These are phyloP conservation scores for Allomyces javanicus DNA, from an alignment of 192 early-diverging fungal genomes.

Conservation along the genomic window DNA sequence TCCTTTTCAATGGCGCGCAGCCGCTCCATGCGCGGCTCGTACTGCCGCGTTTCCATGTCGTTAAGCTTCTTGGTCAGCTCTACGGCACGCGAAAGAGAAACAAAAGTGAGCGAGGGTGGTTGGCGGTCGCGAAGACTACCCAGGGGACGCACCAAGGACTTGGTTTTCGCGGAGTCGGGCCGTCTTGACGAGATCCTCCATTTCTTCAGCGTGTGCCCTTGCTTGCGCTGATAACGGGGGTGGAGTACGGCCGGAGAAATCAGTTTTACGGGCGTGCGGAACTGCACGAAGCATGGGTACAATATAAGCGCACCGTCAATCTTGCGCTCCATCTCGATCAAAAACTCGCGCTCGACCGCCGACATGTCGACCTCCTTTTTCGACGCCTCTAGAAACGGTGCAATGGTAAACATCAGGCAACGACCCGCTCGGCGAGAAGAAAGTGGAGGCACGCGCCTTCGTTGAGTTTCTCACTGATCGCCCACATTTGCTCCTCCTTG, in stretches of 20 bases:
- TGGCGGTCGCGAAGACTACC: no score
- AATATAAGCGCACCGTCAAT: conserved; percentile 12
- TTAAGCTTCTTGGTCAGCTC: conserved; percentile 11
- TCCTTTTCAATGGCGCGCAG: conserved; percentile 29
- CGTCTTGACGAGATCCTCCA: no score
- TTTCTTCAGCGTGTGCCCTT: no score
- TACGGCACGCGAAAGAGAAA: neutral
- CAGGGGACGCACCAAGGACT: no score
- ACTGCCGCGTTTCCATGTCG: conserved; percentile 27
- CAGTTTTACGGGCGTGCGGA: no score
- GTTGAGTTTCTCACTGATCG: conserved; percentile 28
- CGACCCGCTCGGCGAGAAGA: no score
- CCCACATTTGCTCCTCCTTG: conserved; percentile 41
- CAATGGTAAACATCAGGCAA: no score
- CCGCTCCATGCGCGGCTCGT: conserved; percentile 30
- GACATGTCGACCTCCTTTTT: conserved; percentile 18
- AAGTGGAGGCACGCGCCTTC: conserved; percentile 10
- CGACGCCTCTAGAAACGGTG: neutral
- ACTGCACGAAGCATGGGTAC: neutral
- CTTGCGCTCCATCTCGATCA: conserved; percentile 11
- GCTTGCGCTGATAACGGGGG: no score
- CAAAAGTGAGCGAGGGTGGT: no score
- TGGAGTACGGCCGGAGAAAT: no score
- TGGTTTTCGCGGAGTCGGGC: no score
- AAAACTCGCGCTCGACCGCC: conserved; percentile 18